phyloP scores from a whole-genome alignment of 2,329 filamentous ascomycete species.

The Exophiala spinifera region DNA sequence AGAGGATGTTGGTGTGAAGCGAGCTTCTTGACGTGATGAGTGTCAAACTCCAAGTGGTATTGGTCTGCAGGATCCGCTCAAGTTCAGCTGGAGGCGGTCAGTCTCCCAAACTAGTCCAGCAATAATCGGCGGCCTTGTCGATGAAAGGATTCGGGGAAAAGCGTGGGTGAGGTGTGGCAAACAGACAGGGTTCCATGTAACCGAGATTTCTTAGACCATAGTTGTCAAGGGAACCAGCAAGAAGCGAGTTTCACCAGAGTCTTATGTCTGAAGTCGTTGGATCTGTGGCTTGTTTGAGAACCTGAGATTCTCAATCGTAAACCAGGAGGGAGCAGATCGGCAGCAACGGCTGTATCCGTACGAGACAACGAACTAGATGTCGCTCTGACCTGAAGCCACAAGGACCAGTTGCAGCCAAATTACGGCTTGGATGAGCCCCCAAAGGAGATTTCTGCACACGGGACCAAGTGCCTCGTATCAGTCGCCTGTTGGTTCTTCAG shows the following conservation, averaged over 20 bases:
- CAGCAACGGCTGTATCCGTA: conserved; percentile 16
- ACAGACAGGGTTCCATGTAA: neutral
- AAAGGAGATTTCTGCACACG: too few relatives aligned
- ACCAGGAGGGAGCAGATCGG: conserved; percentile 4
- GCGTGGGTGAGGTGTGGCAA: too few relatives aligned
- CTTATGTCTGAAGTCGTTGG: neutral
- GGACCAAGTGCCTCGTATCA: neutral
- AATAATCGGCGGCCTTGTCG: neutral
- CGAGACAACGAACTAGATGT: neutral
- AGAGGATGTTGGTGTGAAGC: neutral
- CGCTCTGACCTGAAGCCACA: neutral
- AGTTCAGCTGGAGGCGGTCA: conserved; percentile 8
- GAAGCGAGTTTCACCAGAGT: conserved; percentile 13
- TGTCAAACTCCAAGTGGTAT: conserved; percentile 1
- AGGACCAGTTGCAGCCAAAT: neutral
- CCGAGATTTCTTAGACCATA: conserved; percentile 9
- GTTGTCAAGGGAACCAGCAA: conserved; percentile 11
- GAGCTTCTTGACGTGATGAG: conserved; percentile 1
- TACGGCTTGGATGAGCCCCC: neutral
- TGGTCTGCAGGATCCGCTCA: conserved; percentile 11
- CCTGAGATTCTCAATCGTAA: neutral
- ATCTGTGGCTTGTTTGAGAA: conserved; percentile 1
- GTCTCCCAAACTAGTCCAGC: conserved; percentile 1
- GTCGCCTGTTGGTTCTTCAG: conserved; percentile 7
- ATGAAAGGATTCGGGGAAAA: neutral